Evolutionary conservation across 208 protist species (phyloP).

Genomic region (Tetramitus jugosus): DNA sequence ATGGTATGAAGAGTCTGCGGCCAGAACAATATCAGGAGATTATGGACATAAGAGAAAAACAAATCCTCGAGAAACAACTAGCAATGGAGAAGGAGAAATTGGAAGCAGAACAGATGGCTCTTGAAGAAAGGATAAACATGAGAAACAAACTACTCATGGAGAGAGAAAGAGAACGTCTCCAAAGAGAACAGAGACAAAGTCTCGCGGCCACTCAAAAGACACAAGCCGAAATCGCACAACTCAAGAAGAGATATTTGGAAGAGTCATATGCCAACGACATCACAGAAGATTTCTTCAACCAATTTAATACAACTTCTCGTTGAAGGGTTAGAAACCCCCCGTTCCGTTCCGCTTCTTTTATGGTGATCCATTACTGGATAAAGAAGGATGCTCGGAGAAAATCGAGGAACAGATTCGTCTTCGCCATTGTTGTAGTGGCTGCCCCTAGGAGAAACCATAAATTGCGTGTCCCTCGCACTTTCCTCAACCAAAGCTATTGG

Average conservation of each 20-base stretch:
- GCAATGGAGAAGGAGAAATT: constrained; percentile 5
- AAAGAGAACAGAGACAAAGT: background rate
- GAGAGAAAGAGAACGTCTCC: constrained; percentile 18
- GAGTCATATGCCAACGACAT: constrained; percentile 24
- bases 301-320: constrained; percentile 20
- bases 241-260: background rate
- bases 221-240: background rate
- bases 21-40: constrained; percentile 25
- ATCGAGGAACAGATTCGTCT: too few relatives aligned
- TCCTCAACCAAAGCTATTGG: too few relatives aligned
- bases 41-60: constrained; percentile 10
- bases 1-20: constrained; percentile 16
- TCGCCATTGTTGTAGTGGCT: too few relatives aligned
- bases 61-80: constrained; percentile 8
- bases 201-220: constrained; percentile 7
- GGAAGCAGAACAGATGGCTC: background rate
- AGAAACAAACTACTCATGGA: background rate
- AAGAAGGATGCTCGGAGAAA: too few relatives aligned
- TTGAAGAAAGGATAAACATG: background rate
- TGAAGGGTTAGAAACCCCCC: constrained; percentile 21
- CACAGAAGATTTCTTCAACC: constrained; percentile 26
- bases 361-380: too few relatives aligned
- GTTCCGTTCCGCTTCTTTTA: too few relatives aligned
- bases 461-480: too few relatives aligned
- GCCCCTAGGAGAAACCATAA: too few relatives aligned